Evolutionary conservation across 1,284 basidiomycete genomes (phyloP).

Genomic region (Schizopora paradoxa): DNA sequence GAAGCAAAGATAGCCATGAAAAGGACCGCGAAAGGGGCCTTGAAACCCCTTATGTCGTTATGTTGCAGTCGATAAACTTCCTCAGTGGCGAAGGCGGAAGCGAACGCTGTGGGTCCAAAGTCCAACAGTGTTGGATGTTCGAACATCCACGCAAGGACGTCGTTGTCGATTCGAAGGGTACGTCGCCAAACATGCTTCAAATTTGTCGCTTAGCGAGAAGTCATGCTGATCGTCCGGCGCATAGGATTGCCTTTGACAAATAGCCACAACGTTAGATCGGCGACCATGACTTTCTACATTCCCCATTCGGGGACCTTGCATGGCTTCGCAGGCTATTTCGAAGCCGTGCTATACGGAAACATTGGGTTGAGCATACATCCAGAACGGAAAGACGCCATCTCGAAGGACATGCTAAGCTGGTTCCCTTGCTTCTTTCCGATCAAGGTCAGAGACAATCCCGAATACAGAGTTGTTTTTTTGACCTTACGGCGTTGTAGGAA

Average conservation of each 20-base stretch:
- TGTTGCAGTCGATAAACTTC: conserved; percentile 91
- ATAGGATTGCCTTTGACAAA: conserved; percentile 80
- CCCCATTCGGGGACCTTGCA: conserved; percentile 94
- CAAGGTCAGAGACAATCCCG: conserved; percentile 44
- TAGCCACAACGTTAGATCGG: conserved; percentile 81
- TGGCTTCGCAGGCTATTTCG: conserved; percentile 98
- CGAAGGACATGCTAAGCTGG: conserved; percentile 97
- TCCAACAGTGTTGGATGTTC: conserved; percentile 98
- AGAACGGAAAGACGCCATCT: conserved; percentile 74
- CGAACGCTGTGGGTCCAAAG: conserved; percentile 70
- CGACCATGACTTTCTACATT: conserved; percentile 84
- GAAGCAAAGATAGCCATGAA: conserved; percentile 49
- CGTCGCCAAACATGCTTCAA: conserved; percentile 19
- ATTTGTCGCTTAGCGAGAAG: background rate
- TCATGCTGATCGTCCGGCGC: background rate
- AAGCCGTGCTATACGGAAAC: conserved; percentile 87
- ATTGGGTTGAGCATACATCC: conserved; percentile 94
- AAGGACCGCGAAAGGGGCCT: conserved; percentile 44
- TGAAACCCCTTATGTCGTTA: conserved; percentile 98
- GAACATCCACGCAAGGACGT: conserved; percentile 85
- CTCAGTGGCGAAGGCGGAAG: conserved; percentile 70
- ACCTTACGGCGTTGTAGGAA: conserved; percentile 44
- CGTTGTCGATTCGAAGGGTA: conserved; percentile 69
- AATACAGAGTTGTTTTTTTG: background rate
- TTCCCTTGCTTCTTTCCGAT: conserved; percentile 97